Base-by-base conservation (phyloP, 768 basidiomycete species). In the Boletus barrowsii region DNA sequence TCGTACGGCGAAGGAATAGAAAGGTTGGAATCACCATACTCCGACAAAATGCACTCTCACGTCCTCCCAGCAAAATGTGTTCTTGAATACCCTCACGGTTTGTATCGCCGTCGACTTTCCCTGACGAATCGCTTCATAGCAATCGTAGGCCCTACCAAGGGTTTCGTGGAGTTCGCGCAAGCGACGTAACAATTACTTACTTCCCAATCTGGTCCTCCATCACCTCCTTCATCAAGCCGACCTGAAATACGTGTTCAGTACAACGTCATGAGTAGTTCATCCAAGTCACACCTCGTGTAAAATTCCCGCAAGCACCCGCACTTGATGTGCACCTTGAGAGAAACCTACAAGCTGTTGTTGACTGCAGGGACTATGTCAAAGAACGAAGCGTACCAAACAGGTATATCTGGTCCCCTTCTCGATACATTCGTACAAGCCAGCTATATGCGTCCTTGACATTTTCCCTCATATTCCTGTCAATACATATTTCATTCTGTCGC, bases 241-340 rank as follows among this genome's bases (percentile, higher is more conserved):
- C 50, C 50, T 51, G 4, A 14, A 11, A 24, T 17, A 18, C n/a
- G 33, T 18, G 9, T 44, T 51, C 26, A 44, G 22, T 29, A 29
- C 8, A 13, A 1, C 8, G 10, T 24, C n/a, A 17, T 7, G 0
- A 22, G 9, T 4, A 17, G 18, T 6, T 5, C 2, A 20, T 20
- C 20, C 11, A 7, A 0, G 6, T 1, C 45, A 20, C 36, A 75
- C 73, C 56, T 70, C 67, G 17, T 73, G 49, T 9, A 76, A 64
- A 75, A 77, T 76, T 10, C 66, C 76, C 0, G 76, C 71, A 11
- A 75, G 66, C 2, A 70, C 70, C 10, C 75, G 67, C 0, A 72
- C 73, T 47, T 73, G 70, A 57, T 74, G 75, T 33, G 74, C 72
- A 20, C 78, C 77, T n/a, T 75, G 68, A 32, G 77, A 78, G 51